Evolutionary conservation across 2,329 filamentous ascomycete genomes (phyloP), one percentile per base, ranked within the genome.

Genomic region (Phyllosticta citriasiana): DNA sequence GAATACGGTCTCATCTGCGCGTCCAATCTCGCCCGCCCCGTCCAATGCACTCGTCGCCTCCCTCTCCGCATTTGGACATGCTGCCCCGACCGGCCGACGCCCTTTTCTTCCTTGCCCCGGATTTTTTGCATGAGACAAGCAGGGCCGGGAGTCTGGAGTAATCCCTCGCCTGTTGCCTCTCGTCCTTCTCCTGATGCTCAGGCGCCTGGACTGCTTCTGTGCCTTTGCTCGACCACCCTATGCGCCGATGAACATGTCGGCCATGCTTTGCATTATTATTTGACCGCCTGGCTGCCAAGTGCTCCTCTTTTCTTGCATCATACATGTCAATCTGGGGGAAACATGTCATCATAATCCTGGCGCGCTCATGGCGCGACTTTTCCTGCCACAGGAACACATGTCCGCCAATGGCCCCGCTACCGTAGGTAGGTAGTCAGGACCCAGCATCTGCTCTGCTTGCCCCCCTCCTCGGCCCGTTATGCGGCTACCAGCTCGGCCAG

Each of bases 231-330:
- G 52, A 33, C 40, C 58, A 8, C 35, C 35, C 53, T 53, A 53
- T 33, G 53, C 16, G 40, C 40, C 40, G 40, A 47, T 47, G 40
- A n/a, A 7, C 40, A 47, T 47, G 40, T 47, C 40, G 40, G 40
- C 40, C 16, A 47, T 51, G 19, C 40, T 52, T 30, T 12, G 26
- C 19, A 25, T 56, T 55, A 40, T 53, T 35, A 26, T 22, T 51
- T 55, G 24, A n/a, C 35, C 35, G 9, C n/a, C 53, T n/a, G 19
- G 19, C 19, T 22, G 53, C 53, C 53, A 27, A 33, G 53, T 12
- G 58, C 14, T 54, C 58, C 58, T 56, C 58, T 60, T 60, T 60
- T 56, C 19, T 60, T 60, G 58, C 58, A 60, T 60, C 58, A 60
- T 60, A 53, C 55, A 53, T 56, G 33, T 35, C 58, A 54, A 60